Percentiles rank a stretch among this genome's conserved stretches.
Evolutionary conservation across 2,329 filamentous ascomycete genomes (phyloP).

Genomic region (Cytospora mali): DNA sequence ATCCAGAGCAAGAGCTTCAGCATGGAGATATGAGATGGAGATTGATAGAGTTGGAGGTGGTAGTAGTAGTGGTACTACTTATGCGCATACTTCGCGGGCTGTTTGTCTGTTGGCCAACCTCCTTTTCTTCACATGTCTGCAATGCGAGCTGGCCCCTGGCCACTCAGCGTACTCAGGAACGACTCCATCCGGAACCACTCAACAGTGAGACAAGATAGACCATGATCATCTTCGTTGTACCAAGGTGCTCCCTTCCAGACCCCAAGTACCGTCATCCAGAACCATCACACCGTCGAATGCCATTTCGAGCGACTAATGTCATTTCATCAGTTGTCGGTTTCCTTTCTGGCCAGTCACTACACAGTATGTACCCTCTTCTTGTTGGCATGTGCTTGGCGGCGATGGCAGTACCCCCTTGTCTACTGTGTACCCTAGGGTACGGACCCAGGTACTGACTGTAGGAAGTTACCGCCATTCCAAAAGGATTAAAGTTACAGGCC

Average conservation of each 20-base stretch:
- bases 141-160: not conserved
- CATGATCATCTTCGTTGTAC: not conserved
- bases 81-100: no score
- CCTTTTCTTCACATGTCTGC: not conserved
- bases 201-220: not conserved
- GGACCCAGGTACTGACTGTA: not conserved
- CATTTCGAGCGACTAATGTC: not conserved
- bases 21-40: no score
- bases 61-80: not conserved
- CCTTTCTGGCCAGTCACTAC: no score
- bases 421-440: not conserved
- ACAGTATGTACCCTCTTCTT: not conserved
- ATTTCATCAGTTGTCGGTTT: not conserved
- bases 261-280: not conserved
- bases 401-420: no score
- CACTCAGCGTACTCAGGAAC: not conserved
- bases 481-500: not conserved
- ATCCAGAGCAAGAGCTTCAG: not conserved
- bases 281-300: not conserved
- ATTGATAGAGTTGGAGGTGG: not conserved
- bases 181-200: not conserved
- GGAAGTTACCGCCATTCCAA: not conserved
- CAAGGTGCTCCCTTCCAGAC: not conserved
- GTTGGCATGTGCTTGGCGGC: not conserved
- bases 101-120: no score